A percentile compares a stretch with the other conserved stretches of the same genome.
phyloP scores from a whole-genome alignment of 1,284 basidiomycete species.

The Apiotrichum sp. region DNA sequence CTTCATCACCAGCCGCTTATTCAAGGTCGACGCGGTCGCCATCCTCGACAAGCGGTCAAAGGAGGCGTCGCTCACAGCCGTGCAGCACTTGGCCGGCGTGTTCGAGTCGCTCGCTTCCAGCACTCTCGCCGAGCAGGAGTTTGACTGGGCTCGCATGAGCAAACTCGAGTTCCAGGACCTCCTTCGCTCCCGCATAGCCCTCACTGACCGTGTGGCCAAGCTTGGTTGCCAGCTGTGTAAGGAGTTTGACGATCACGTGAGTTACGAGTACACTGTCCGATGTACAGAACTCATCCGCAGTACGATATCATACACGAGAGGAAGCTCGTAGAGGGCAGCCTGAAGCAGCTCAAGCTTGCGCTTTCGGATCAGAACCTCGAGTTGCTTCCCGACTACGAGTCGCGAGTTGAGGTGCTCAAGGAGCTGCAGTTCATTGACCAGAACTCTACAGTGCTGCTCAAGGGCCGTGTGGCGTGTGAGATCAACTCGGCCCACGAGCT shows the following conservation, averaged over 20 bases:
- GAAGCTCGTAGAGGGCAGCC: constrained; percentile 64
- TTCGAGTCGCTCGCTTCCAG: constrained; percentile 52
- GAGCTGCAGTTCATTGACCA: constrained; percentile 89
- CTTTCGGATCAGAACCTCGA: constrained; percentile 96
- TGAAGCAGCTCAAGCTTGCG: constrained; percentile 67
- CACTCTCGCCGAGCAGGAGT: constrained; percentile 53
- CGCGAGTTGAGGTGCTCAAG: constrained; percentile 83
- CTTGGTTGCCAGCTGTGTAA: constrained; percentile 57
- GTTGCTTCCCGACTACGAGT: constrained; percentile 93
- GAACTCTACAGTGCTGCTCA: constrained; percentile 87
- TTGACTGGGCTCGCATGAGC: constrained; percentile 76
- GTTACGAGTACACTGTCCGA: constrained; percentile 27
- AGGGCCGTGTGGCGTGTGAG: constrained; percentile 98
- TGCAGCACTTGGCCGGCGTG: constrained; percentile 50
- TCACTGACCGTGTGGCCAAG: constrained; percentile 50
- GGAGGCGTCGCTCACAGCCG: constrained; percentile 31
- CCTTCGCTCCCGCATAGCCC: constrained; percentile 57
- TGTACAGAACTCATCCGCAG: constrained; percentile 47
- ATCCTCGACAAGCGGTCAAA: constrained; percentile 60
- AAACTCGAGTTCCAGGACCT: constrained; percentile 89
- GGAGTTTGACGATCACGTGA: constrained; percentile 63
- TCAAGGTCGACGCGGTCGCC: constrained; percentile 64
- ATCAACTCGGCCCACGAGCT: constrained; percentile 97
- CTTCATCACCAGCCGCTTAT: constrained; percentile 61
- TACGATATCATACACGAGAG: constrained; percentile 68